Evolutionary conservation across 2,329 filamentous ascomycete species (phyloP).

Genomic region (Dactylellina haptotyla): DNA sequence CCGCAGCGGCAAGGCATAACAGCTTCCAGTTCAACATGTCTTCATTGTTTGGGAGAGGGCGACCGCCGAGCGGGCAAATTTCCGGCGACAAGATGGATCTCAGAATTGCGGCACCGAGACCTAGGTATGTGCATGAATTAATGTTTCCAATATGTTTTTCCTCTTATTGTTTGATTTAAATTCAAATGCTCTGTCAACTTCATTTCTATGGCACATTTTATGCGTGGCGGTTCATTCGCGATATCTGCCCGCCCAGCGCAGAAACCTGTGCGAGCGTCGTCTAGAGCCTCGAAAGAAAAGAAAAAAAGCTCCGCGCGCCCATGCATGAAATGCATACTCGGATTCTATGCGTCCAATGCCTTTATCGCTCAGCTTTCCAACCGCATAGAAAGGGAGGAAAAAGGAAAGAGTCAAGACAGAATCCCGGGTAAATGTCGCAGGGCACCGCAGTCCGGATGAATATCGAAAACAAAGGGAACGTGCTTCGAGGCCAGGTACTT

Average conservation of each 20-base stretch:
- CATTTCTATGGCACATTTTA: not conserved
- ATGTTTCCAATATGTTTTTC: not conserved
- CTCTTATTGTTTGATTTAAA: conserved; percentile 4
- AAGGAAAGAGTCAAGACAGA: conserved; percentile 17
- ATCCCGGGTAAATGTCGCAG: conserved; percentile 34
- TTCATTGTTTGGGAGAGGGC: conserved; percentile 35
- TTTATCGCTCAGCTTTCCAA: conserved; percentile 40
- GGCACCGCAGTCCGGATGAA: conserved; percentile 41
- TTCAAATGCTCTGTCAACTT: not conserved
- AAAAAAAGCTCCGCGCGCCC: conserved; percentile 13
- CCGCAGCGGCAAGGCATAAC: conserved; percentile 12
- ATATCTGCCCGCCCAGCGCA: not conserved
- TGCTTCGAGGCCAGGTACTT: conserved; percentile 35
- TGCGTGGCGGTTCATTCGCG: not conserved
- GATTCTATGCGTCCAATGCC: conserved; percentile 8
- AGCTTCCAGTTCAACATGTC: conserved; percentile 49
- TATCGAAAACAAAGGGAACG: conserved; percentile 43
- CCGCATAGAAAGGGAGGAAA: conserved; percentile 2
- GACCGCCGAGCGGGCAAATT: conserved; percentile 3
- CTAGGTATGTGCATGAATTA: conserved; percentile 23
- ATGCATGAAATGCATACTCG: conserved; percentile 29
- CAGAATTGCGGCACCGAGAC: conserved; percentile 26
- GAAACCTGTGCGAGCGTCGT: conserved; percentile 3
- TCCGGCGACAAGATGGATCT: conserved; percentile 20
- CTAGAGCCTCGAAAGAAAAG: conserved; percentile 5